Evolutionary conservation across 495 filamentous ascomycete species (phyloP), one percentile per base, ranked within the genome.

Genomic region (Penicillium soppii): DNA sequence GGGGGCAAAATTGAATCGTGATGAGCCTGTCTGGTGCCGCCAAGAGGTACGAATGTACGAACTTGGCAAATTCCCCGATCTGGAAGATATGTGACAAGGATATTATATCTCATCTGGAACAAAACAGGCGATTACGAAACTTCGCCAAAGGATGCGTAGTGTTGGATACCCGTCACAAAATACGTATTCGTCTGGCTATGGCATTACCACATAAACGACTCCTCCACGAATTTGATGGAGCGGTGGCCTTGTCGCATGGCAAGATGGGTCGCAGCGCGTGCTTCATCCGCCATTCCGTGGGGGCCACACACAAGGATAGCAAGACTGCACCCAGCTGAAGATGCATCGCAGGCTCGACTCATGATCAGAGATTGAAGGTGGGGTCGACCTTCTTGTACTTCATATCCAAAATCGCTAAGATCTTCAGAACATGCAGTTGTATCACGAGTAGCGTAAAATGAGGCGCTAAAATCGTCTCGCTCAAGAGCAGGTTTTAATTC

Each of bases 221-320:
- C 75, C 54, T 78, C 72, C 12, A 70, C 64, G 54, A 73, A 78
- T 12, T 63, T 59, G 16, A 77, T 61, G 1, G 52, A 46, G 9
- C 23, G 23, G 35, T 70, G 59, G 7, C 70, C 72, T 43, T 68
- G 63, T 42, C 56, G 43, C 57, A 74, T 61, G 5, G 67, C 65
- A 5, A 56, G 23, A 37, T 68, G 61, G 19, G 75, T 74, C 25
- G 75, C 74, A 15, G 54, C 59, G 45, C 77, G 65, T 0, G 72
- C 68, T 38, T 77, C 74, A 59, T 81, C 72, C 3, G 73, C 77
- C 70, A 83, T 74, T 4, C 58, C 59, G 2, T 54, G 52, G 8
- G 78, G 78, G 5, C 79, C 80, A 53, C 79, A 83, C 3, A 75
- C 70, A 7, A 83, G 32, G 7, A 82, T 72, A 0, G 70, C 58